Evolutionary conservation across 139 green algal genomes (phyloP), one percentile per base, ranked within the genome.

Genomic region (Tetratostichococcus sp.): DNA sequence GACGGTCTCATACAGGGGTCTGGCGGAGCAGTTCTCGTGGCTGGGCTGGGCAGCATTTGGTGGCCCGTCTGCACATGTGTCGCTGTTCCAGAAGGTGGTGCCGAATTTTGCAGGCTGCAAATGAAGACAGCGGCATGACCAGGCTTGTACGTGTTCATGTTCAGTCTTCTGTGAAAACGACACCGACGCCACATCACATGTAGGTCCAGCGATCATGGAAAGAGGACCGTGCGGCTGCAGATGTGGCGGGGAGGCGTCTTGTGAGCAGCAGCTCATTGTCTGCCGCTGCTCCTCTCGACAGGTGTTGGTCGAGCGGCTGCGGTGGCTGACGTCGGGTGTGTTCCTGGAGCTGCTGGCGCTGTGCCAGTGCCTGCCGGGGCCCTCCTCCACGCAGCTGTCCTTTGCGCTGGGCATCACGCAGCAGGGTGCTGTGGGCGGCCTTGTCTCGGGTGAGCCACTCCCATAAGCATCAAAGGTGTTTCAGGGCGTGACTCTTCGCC

Each of bases 311-410:
- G 83, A 93, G 62, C 88, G 82, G 70, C 78, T 91, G 35, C 79
- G 76, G n/a, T 97, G 93, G 93, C 85, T 94, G 79, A 90, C 75
- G 50, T 58, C 81, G 19, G 58, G 81, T 0, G 81, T 95, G 11
- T 98, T 96, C 73, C 84, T 88, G 32, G 94, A 98, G 86, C 86
- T 98, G 28, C 89, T 98, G 31, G 88, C 91, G 31, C 82, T 98
- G 72, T 88, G 87, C 0, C 88, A 96, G 79, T 95, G 89, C 83
- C 79, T 97, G 72, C 93, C 93, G 0, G 94, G 94, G 2, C 94
- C 94, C 58, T 94, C 93, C 23, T 93, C 86, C 50, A 98, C 94
- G n/a, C 75, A 94, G 75, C 76, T 93, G 23, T 93, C 89, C 23
- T 95, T 96, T 67, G 89, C 89, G 1, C 84, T 95, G 17, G 91